Evolutionary conservation across 2,329 filamentous ascomycete species (phyloP), one percentile per base, ranked within the genome.

Genomic region (Curvularia hawaiiensis): DNA sequence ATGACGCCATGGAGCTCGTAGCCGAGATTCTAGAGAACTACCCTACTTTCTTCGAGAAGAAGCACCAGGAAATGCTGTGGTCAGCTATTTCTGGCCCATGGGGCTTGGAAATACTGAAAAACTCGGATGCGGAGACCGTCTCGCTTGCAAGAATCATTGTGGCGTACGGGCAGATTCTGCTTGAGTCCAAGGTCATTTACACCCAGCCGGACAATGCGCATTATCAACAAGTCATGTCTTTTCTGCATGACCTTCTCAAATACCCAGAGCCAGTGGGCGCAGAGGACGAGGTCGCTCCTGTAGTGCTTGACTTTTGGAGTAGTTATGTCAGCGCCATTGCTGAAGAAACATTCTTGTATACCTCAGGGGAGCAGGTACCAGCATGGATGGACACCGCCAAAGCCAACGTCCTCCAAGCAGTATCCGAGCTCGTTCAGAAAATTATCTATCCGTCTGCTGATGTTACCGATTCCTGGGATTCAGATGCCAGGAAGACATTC

Each of bases 281-380:
- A 4, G 90, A 94, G 54, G 90, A 95, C 67, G 87, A 86, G 61
- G 85, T 92, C 11, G 92, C 91, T 54, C 84, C 90, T 0, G 85
- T 87, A 1, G 85, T 88, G 1, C 82, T 94, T 14, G 90, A 95
- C 67, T 94, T 95, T 71, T 95, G 91, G 91, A 88, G 85, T 18
- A 88, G 85, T 1, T 92, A 88, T 70, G 85, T 90, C 6, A 90
- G 92, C 75, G 84, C 85, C 12, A 81, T 79, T 87, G 79, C 84
- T 82, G 58, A 89, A 87, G 70, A 80, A 77, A 63, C 63, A 1
- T 64, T 75, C 54, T 58, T 74, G 67, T 24, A 76, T 77, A 4
- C 71, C 46, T 53, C 66, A 58, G 57, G 57, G n/a, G 56, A 57
- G 75, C 4, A 75, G 79, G 10, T 44, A 5, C 75, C 79, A 3